These are phyloP conservation scores for Penicillium sclerotiorum DNA, from an alignment of 2,329 filamentous ascomycete species.

Conservation along the genomic window DNA sequence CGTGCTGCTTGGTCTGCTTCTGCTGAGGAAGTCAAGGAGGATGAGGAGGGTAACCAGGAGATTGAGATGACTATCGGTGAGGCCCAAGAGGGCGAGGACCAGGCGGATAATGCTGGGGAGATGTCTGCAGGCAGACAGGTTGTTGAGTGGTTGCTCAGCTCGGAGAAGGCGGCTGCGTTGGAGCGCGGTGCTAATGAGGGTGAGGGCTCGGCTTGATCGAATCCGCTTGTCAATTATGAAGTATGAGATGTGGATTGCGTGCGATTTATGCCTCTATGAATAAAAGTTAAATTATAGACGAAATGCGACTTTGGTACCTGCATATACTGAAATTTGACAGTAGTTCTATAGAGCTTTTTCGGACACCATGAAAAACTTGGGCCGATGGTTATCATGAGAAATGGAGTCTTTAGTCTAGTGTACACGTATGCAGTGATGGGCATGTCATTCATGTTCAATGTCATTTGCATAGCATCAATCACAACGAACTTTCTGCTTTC, in stretches of 20 bases:
- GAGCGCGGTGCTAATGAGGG: conserved; percentile 34
- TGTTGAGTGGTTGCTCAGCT: conserved; percentile 46
- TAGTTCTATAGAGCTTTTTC: too few species aligned
- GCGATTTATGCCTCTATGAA: conserved; percentile 8
- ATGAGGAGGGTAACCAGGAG: conserved; percentile 25
- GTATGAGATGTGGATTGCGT: conserved; percentile 4
- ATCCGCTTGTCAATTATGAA: conserved; percentile 5
- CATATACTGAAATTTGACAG: too few species aligned
- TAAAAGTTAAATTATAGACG: conserved; percentile 21
- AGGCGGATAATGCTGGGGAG: conserved; percentile 18
- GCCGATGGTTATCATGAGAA: too few species aligned
- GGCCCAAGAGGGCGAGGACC: conserved; percentile 19
- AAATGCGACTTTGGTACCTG: conserved; percentile 9
- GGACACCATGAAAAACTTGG: too few species aligned
- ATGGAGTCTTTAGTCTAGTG: too few species aligned
- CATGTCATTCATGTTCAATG: not conserved
- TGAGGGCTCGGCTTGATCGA: conserved; percentile 20
- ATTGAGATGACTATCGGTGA: conserved; percentile 30
- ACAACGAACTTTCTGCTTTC: conserved; percentile 23
- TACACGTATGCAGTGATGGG: too few species aligned
- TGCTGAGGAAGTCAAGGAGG: conserved; percentile 49
- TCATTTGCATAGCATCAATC: conserved; percentile 16
- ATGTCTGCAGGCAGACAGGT: conserved; percentile 43
- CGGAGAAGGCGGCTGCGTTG: conserved; percentile 39
- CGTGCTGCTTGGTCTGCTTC: conserved; percentile 66